A percentile compares a stretch with the other conserved stretches of the same genome.
Evolutionary conservation across 441 rosid species (phyloP).

Genomic region (Breynia disticha): DNA sequence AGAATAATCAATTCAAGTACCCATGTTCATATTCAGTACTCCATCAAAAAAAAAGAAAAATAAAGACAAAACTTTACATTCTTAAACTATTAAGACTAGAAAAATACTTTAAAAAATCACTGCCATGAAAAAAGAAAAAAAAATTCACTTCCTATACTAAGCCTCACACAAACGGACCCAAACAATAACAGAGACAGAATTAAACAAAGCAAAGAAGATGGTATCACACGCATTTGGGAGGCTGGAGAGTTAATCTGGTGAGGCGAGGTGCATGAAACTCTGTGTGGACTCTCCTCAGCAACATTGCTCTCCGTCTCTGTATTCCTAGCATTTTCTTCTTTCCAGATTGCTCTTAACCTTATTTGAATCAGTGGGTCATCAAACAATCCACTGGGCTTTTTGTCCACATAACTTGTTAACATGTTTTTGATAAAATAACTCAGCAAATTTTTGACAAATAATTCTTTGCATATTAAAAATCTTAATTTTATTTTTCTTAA

Average conservation of each 20-base stretch:
- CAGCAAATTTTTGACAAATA: too few relatives aligned
- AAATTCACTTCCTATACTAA: not conserved
- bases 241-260: conserved; percentile 50
- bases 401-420: too few relatives aligned
- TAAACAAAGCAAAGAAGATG: not conserved
- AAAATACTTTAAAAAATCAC: not conserved
- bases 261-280: conserved; percentile 40
- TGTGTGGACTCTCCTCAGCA: conserved; percentile 37
- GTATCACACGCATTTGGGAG: conserved; percentile 54
- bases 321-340: not conserved
- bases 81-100: not conserved
- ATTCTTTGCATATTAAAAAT: too few relatives aligned
- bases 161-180: not conserved
- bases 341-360: not conserved
- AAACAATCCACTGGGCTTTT: too few relatives aligned
- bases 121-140: not conserved
- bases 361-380: too few relatives aligned
- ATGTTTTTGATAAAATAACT: too few relatives aligned
- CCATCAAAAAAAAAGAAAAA: not conserved
- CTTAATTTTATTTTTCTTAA: too few relatives aligned
- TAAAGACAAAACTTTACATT: not conserved
- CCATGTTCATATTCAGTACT: not conserved
- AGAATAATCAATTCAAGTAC: not conserved
- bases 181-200: not conserved
- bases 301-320: conserved; percentile 21